Evolutionary conservation across 2,329 filamentous ascomycete species (phyloP), one percentile per base, ranked within the genome.

Genomic region (Botryotinia narcissicola): DNA sequence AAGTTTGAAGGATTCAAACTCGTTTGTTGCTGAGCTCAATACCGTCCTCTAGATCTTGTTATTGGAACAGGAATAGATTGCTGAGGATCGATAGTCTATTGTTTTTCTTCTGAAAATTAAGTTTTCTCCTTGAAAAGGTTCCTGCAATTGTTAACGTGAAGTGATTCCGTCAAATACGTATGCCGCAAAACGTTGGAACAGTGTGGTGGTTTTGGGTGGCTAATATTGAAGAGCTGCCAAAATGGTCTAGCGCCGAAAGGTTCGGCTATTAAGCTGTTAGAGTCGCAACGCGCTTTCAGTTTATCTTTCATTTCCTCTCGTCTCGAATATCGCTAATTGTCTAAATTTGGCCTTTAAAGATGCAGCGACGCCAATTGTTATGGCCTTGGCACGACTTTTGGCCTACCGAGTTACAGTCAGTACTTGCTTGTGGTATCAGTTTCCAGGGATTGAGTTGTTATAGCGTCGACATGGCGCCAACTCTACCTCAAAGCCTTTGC

Each of bases 51-150:
- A 67, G 63, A 51, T 37, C 7, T 18, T 6, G 7, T 32, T 29
- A 7, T 51, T 51, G 29, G 32, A 20, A 46, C 14, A 37, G 20
- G 32, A 51, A 37, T 51, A 9, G 2, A 22, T 20, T 18, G 29
- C 12, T 35, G 29, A 18, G n/a, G 16, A 22, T 29, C 9, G 16
- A 66, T 3, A 66, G 35, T 7, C 35, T 35, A 35, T 35, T 35
- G 35, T 35, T 35, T 35, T 35, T 35, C 6, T 57, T 32, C n/a
- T 18, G 7, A 16, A 29, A 16, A 29, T 29, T 57, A 29, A 57
- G n/a, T 3, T 54, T 7, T 0, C 5, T 7, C 1, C 25, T n/a
- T n/a, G 25, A n/a, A 54, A 0, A n/a, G 3, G 2, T 14, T n/a
- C 12, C 7, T 2, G 48, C 12, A 54, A 54, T 25, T 54, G 0